phyloP scores from a whole-genome alignment of 805 yeast species.

The Isabelozyma heimii region DNA sequence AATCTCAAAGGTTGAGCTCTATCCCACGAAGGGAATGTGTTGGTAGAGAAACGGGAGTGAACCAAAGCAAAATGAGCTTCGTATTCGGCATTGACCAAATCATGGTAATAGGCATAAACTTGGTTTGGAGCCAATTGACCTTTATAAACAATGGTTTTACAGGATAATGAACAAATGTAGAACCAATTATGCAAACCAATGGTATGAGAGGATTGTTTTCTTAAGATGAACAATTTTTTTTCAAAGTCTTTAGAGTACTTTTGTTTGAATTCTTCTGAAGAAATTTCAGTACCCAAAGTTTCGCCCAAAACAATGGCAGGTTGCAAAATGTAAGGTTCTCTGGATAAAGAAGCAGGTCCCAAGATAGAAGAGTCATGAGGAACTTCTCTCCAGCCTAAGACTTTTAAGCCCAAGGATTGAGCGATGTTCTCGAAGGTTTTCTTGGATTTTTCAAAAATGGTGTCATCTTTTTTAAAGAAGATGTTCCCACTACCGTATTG shows the following conservation, averaged over 20 bases:
- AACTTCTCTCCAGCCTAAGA: slow-evolving; percentile 91
- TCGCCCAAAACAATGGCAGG: slow-evolving; percentile 77
- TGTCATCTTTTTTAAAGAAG: slow-evolving; percentile 84
- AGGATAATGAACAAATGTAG: slow-evolving; percentile 89
- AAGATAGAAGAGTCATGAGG: slow-evolving; percentile 93
- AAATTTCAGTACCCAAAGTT: slow-evolving; percentile 20
- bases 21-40: slow-evolving; percentile 99
- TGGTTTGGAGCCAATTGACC: slow-evolving; percentile 97
- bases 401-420: slow-evolving; percentile 66
- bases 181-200: slow-evolving; percentile 97
- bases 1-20: slow-evolving; percentile 97
- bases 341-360: slow-evolving; percentile 90
- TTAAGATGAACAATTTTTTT: slow-evolving; percentile 76
- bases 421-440: slow-evolving; percentile 83
- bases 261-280: slow-evolving; percentile 53
- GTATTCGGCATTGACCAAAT: slow-evolving; percentile 84
- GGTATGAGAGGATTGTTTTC: slow-evolving; percentile 87
- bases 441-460: slow-evolving; percentile 66
- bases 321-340: slow-evolving; percentile 89
- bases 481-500: slow-evolving; percentile 95
- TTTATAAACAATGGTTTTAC: slow-evolving; percentile 89
- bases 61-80: slow-evolving; percentile 95
- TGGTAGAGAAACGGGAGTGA: slow-evolving; percentile 96
- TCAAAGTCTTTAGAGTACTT: slow-evolving; percentile 67
- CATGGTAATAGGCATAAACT: slow-evolving; percentile 93